phyloP scores from a whole-genome alignment of 352 stramenopile species.

The Peronosclerospora sorghi region DNA sequence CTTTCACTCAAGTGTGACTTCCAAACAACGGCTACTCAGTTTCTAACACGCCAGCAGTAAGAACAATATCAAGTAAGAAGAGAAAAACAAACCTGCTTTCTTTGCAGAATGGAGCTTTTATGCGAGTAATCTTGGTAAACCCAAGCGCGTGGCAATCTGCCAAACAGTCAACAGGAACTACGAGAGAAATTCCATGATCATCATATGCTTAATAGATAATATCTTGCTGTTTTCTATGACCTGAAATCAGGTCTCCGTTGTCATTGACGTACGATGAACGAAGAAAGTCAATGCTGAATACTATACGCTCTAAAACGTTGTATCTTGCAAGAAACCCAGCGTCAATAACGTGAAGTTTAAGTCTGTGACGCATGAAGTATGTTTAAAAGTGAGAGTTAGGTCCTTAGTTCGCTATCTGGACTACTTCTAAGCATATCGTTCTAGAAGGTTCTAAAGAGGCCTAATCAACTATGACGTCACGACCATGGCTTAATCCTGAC shows the following conservation, averaged over 20 bases:
- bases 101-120: constrained; percentile 39
- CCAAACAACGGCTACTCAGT: constrained; percentile 39
- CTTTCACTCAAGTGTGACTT: constrained; percentile 23
- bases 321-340: constrained; percentile 26
- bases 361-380: no score
- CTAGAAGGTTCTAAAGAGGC: no score
- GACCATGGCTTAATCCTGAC: no score
- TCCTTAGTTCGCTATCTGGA: no score
- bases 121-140: constrained; percentile 46
- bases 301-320: constrained; percentile 26
- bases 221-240: constrained; percentile 23
- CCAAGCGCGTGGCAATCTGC: constrained; percentile 27
- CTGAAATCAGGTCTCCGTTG: constrained; percentile 39
- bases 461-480: no score
- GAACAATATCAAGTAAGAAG: constrained; percentile 32
- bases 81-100: constrained; percentile 49
- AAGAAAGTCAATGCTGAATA: constrained; percentile 49
- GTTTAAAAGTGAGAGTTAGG: no score
- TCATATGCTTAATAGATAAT: constrained; percentile 51
- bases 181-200: constrained; percentile 43
- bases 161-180: constrained; percentile 57
- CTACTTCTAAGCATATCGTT: no score
- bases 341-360: constrained; percentile 47
- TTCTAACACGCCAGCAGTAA: constrained; percentile 49
- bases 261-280: constrained; percentile 40